Percentiles rank a stretch among this genome's conserved stretches.
These are phyloP conservation scores for Paralagenidium karlingii DNA, from an alignment of 352 stramenopile species.

Conservation along the genomic window DNA sequence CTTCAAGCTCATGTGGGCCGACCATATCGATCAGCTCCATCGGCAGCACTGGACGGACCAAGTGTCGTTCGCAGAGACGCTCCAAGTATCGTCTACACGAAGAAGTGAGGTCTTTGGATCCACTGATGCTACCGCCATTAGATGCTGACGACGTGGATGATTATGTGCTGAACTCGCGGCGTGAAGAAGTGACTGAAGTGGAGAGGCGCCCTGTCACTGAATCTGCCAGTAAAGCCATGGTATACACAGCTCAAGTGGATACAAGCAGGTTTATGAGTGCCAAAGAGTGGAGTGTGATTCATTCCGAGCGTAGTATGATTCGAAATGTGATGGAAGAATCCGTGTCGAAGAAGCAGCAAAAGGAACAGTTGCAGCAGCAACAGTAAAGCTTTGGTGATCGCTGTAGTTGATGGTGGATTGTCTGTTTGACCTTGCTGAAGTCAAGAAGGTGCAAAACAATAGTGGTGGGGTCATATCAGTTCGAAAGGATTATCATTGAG, in stretches of 20 bases:
- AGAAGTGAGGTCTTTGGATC: slow-evolving; percentile 26
- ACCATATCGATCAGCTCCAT: no score
- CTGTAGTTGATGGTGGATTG: no score
- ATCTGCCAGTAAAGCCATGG: slow-evolving; percentile 36
- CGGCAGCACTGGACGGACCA: no score
- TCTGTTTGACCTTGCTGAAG: no score
- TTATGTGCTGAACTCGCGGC: slow-evolving; percentile 12
- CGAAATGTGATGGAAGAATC: slow-evolving; percentile 31
- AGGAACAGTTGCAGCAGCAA: no score
- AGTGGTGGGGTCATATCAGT: no score
- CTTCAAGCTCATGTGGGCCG: not conserved
- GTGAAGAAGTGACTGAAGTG: slow-evolving; percentile 6
- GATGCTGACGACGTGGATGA: slow-evolving; percentile 25
- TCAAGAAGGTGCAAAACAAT: no score
- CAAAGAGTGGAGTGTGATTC: slow-evolving; percentile 62
- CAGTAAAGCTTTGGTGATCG: no score
- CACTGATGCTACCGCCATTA: slow-evolving; percentile 47
- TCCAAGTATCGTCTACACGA: no score
- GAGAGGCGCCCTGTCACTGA: slow-evolving; percentile 12
- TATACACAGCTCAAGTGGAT: slow-evolving; percentile 35
- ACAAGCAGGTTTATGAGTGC: slow-evolving; percentile 33
- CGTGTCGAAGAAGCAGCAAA: no score
- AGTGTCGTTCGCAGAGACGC: no score
- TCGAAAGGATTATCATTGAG: no score
- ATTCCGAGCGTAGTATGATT: slow-evolving; percentile 33